Percentiles rank a stretch among this genome's conserved stretches.
These are phyloP conservation scores for Triticum aestivum DNA, from an alignment of 176 grass and related monocot species.

Conservation along the genomic window IWGSC_CS_RefSeq_v2.1 NC_057808.1:256187841-256188340, in stretches of 20 bases:
- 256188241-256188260: slow-evolving; percentile 92
- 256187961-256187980: background rate
- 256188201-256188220: slow-evolving; percentile 86
- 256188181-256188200: background rate
- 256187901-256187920: slow-evolving; percentile 7
- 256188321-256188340: slow-evolving; percentile 83
- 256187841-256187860: background rate
- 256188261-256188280: slow-evolving; percentile 95
- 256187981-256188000: background rate
- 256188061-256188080: slow-evolving; percentile 74
- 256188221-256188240: slow-evolving; percentile 70
- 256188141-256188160: background rate
- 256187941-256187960: background rate
- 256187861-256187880: background rate
- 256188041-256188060: slow-evolving; percentile 95
- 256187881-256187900: background rate
- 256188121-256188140: background rate
- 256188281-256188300: slow-evolving; percentile 98
- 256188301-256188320: slow-evolving; percentile 70
- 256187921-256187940: background rate
- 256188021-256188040: slow-evolving; percentile 55
- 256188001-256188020: background rate
- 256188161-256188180: background rate
- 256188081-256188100: slow-evolving; percentile 81
- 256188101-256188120: slow-evolving; percentile 61